Base-by-base conservation (phyloP, 1,284 basidiomycete genomes). In the Meripilus lineatus region DNA sequence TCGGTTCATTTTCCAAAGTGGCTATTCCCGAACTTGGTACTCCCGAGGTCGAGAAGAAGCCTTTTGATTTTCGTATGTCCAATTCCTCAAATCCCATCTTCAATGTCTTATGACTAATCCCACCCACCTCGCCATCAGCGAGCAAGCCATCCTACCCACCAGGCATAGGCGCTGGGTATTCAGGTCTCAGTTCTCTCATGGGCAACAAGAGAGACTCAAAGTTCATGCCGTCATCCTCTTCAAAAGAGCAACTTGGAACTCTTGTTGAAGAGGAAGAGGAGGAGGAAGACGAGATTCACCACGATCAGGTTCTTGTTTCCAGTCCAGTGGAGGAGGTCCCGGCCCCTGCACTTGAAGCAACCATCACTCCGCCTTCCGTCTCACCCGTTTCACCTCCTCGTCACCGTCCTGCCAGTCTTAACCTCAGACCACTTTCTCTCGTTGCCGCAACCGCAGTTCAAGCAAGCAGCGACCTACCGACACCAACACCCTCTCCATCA, bases 231-330 rank as follows among this genome's bases (percentile, higher is more conserved):
- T 74, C 79, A 4, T 74, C 75, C 1, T 70, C 74, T 5, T 74
- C 79, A 38, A 89, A 87, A 58, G 86, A 89, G 58, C 77, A 83
- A 51, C 71, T 90, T 6, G 74, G 77, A 47, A 89, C 86, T 6
- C 71, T 90, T 23, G 63, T 89, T 25, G 87, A 90, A 59, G 87
- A 89, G 53, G 86, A 89, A 26, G 86, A 89, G 42, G 87, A 89
- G 33, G 86, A 89, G 21, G 84, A 85, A 25, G 75, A 75, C 4
- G 64, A 67, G 32, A 53, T 47, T 11, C 56, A 61, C 22, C 57
- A 58, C 23, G 46, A 50, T 30, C 41, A 49, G 5, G 52, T 57
- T 39, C 37, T 43, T 25, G 47, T 40, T 39, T 38, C 37, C 17
- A 58, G 50, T 40, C 58, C 50, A n/a, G 45, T 48, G 32, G 47